Conservation (phyloP, 768 basidiomycete species). For the Boletus insuetus region DNA sequence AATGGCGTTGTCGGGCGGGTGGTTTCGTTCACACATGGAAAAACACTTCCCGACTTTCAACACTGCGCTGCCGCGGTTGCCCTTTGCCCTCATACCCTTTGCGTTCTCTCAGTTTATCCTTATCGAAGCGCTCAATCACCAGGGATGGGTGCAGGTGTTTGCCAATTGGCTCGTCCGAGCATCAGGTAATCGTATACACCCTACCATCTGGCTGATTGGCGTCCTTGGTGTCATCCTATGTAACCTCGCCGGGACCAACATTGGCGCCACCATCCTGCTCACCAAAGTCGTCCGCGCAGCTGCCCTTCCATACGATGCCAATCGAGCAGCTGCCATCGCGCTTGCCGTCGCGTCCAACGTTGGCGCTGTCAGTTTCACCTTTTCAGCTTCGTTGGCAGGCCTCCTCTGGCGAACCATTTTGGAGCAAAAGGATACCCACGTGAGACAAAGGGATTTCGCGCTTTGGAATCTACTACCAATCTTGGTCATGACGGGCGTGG, state of each 20-base stretch:
- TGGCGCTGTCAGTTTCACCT: slow-evolving; percentile 88
- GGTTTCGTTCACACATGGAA: neutral
- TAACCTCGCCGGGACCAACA: slow-evolving; percentile 86
- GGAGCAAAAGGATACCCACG: slow-evolving; percentile 63
- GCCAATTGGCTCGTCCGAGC: slow-evolving; percentile 60
- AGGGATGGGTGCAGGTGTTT: slow-evolving; percentile 89
- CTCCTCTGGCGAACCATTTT: slow-evolving; percentile 81
- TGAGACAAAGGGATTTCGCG: slow-evolving; percentile 65
- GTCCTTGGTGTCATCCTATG: slow-evolving; percentile 72
- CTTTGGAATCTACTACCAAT: slow-evolving; percentile 69
- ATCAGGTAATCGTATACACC: slow-evolving; percentile 40
- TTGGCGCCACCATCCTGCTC: slow-evolving; percentile 86
- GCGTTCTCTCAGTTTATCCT: slow-evolving; percentile 95
- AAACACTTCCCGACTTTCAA: slow-evolving; percentile 70
- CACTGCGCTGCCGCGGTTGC: slow-evolving; percentile 67
- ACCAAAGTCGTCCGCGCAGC: slow-evolving; percentile 71
- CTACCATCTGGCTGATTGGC: slow-evolving; percentile 65
- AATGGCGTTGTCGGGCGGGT: neutral
- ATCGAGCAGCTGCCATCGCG: slow-evolving; percentile 60
- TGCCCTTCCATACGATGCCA: slow-evolving; percentile 29
- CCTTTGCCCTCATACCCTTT: slow-evolving; percentile 86
- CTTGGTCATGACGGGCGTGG: slow-evolving; percentile 60
- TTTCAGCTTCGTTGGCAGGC: slow-evolving; percentile 86
- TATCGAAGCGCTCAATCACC: slow-evolving; percentile 75
- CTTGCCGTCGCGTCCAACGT: slow-evolving; percentile 87